Conservation (phyloP, 805 yeast species). For the Wickerhamiella lipophila region DNA sequence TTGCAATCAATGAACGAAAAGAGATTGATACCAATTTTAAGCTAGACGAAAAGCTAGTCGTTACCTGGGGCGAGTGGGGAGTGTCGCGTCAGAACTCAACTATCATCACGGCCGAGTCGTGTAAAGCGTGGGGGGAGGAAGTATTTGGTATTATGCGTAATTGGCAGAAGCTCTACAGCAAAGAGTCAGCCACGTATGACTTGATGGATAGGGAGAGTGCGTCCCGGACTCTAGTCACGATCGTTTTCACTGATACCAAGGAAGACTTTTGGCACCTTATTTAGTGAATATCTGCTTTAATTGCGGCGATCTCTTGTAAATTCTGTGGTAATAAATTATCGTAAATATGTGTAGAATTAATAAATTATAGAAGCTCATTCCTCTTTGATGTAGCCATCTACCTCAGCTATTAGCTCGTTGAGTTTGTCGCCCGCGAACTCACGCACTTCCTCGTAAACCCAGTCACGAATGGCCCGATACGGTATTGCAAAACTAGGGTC, state of each 20-base stretch:
- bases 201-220: conserved; percentile 50
- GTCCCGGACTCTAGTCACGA: conserved; percentile 63
- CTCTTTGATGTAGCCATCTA: neutral
- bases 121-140: conserved; percentile 93
- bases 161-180: conserved; percentile 75
- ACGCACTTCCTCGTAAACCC: neutral
- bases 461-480: neutral
- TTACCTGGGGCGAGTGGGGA: conserved; percentile 97
- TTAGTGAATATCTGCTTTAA: too few relatives aligned
- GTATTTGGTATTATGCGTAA: conserved; percentile 83
- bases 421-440: neutral
- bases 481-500: neutral
- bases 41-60: conserved; percentile 44
- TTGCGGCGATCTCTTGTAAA: too few relatives aligned
- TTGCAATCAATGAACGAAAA: too few relatives aligned
- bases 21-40: conserved; percentile 43
- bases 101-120: conserved; percentile 80
- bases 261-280: conserved; percentile 26
- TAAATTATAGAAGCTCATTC: neutral
- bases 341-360: neutral
- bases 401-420: neutral
- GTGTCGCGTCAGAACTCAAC: conserved; percentile 83
- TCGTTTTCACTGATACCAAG: conserved; percentile 75
- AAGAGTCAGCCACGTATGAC: conserved; percentile 38
- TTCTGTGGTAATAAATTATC: neutral